phyloP scores from a whole-genome alignment of 1,284 basidiomycete genomes.

The Pholiota adiposa region DNA sequence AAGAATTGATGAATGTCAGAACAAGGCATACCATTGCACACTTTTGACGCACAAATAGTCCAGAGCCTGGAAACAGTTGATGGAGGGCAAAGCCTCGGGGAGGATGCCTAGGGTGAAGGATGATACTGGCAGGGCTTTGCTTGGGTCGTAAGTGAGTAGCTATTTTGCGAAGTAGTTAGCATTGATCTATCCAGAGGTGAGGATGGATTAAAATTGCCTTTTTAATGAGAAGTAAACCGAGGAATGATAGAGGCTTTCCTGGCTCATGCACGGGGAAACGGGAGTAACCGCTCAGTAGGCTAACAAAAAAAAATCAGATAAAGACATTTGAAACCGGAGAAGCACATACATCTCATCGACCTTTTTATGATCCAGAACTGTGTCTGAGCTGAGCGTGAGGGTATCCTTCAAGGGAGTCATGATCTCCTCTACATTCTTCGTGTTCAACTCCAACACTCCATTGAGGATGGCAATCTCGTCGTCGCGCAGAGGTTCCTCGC shows the following conservation, averaged over 20 bases:
- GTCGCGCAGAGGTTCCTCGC: slow-evolving; percentile 86
- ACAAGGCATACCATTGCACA: not conserved
- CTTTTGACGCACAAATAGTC: slow-evolving; percentile 74
- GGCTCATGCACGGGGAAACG: slow-evolving; percentile 91
- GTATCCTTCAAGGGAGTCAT: slow-evolving; percentile 92
- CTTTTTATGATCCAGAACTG: slow-evolving; percentile 78
- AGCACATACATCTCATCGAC: slow-evolving; percentile 71
- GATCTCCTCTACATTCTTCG: slow-evolving; percentile 81
- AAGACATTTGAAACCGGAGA: not conserved
- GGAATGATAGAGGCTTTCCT: slow-evolving; percentile 75
- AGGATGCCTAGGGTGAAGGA: slow-evolving; percentile 80
- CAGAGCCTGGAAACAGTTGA: slow-evolving; percentile 85
- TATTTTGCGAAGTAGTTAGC: slow-evolving; percentile 32
- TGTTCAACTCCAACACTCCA: slow-evolving; percentile 85
- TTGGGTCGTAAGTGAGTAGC: slow-evolving; percentile 91
- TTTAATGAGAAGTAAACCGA: slow-evolving; percentile 89
- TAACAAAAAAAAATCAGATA: slow-evolving; percentile 28
- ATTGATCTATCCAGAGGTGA: not conserved
- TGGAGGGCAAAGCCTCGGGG: slow-evolving; percentile 87
- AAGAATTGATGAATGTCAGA: not conserved
- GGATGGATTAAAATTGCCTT: slow-evolving; percentile 56
- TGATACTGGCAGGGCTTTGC: slow-evolving; percentile 77
- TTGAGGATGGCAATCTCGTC: slow-evolving; percentile 91
- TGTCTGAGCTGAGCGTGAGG: slow-evolving; percentile 76
- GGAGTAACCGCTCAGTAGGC: slow-evolving; percentile 85